Conservation (phyloP, 768 basidiomycete genomes). For the Hirschioporus abietinus region DNA sequence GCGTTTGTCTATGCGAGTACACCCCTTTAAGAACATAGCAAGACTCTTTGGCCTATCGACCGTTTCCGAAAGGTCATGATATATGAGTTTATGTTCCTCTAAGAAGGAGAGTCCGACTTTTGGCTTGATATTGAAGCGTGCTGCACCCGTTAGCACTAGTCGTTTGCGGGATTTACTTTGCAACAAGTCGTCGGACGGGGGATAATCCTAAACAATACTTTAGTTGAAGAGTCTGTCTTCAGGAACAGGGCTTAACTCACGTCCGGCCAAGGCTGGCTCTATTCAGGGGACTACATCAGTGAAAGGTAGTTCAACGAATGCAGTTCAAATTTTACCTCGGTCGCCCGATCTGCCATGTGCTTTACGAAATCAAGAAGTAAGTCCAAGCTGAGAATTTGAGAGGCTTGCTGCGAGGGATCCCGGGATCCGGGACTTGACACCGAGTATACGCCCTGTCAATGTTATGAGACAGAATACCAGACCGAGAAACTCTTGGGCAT, state of each 20-base stretch:
- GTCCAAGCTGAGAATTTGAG: slow-evolving; percentile 86
- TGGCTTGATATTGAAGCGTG: slow-evolving; percentile 89
- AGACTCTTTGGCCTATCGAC: slow-evolving; percentile 61
- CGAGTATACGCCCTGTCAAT: slow-evolving; percentile 71
- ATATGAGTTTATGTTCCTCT: slow-evolving; percentile 89
- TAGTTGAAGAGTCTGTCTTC: background rate
- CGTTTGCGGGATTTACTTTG: slow-evolving; percentile 82
- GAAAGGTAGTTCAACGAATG: slow-evolving; percentile 3
- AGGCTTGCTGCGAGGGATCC: slow-evolving; percentile 65
- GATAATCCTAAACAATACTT: slow-evolving; percentile 40
- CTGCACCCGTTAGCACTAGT: slow-evolving; percentile 74
- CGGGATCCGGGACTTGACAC: slow-evolving; percentile 46
- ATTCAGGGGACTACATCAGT: slow-evolving; percentile 7
- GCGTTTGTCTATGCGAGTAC: slow-evolving; percentile 85
- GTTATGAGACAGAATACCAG: slow-evolving; percentile 9
- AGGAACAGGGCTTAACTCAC: slow-evolving; percentile 33
- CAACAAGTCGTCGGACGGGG: slow-evolving; percentile 50
- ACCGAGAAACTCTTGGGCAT: slow-evolving; percentile 12
- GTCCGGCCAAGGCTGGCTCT: slow-evolving; percentile 53
- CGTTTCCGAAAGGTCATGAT: slow-evolving; percentile 52
- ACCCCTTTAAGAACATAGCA: slow-evolving; percentile 81
- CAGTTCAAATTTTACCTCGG: slow-evolving; percentile 32
- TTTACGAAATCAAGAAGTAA: slow-evolving; percentile 81
- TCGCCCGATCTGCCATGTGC: slow-evolving; percentile 72
- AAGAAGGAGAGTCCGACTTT: slow-evolving; percentile 87